A percentile compares a stretch with the other conserved stretches of the same genome.
Conservation (phyloP, 2,329 filamentous ascomycete species). For the Sordariomycetes sp. region DNA sequence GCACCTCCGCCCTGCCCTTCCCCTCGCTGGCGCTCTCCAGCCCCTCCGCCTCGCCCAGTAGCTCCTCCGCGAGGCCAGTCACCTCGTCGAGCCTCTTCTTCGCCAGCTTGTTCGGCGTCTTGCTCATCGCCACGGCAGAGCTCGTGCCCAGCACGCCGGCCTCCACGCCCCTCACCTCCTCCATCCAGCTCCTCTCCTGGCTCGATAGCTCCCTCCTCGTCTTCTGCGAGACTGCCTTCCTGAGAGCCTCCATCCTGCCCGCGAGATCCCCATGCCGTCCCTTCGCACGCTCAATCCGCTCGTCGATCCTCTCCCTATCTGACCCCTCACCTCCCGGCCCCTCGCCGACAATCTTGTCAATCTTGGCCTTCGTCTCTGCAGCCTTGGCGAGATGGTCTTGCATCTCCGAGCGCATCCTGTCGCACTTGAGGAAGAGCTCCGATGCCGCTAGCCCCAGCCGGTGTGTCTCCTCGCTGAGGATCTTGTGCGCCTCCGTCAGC, state of each 20-base stretch:
- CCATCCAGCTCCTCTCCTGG: slow-evolving; percentile 33
- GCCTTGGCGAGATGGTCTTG: slow-evolving; percentile 56
- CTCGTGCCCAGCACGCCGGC: slow-evolving; percentile 28
- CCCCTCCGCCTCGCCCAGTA: slow-evolving; percentile 39
- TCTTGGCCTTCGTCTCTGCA: slow-evolving; percentile 52
- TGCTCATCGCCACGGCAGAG: slow-evolving; percentile 10
- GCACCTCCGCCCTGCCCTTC: slow-evolving; percentile 19
- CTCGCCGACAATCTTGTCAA: slow-evolving; percentile 48
- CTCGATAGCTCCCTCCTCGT: slow-evolving; percentile 29
- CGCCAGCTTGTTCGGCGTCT: slow-evolving; percentile 31
- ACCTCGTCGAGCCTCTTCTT: slow-evolving; percentile 49
- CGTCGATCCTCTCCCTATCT: slow-evolving; percentile 37
- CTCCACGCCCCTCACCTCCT: slow-evolving; percentile 44
- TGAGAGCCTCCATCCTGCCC: slow-evolving; percentile 48
- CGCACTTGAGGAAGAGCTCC: slow-evolving; percentile 62
- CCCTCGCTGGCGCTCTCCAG: slow-evolving; percentile 8
- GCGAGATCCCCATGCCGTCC: slow-evolving; percentile 45
- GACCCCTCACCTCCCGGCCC: slow-evolving; percentile 41
- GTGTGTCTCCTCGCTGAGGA: slow-evolving; percentile 60
- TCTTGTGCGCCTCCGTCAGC: slow-evolving; percentile 62
- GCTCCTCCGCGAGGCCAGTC: slow-evolving; percentile 38
- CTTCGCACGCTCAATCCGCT: slow-evolving; percentile 41
- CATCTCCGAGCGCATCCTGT: slow-evolving; percentile 57
- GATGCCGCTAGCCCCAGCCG: slow-evolving; percentile 58
- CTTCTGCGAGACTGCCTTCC: slow-evolving; percentile 29